Percentiles rank a stretch among this genome's conserved stretches.
Conservation (phyloP, 202 grass and related monocot genomes). For the Eragrostis tef region DNA sequence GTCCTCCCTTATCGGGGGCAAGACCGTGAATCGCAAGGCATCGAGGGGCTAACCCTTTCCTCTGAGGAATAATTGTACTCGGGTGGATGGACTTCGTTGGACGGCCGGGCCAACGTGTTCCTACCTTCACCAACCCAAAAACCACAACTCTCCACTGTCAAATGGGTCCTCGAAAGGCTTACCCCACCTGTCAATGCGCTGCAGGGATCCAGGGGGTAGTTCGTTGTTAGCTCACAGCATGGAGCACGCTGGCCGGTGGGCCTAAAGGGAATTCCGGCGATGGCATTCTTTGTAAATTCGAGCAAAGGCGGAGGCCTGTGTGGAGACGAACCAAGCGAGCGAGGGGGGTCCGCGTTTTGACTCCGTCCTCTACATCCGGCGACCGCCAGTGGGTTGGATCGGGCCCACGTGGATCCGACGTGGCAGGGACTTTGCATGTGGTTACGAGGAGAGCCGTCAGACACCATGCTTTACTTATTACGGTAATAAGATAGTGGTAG, state of each 20-base stretch:
- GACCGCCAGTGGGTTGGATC: conserved; percentile 25
- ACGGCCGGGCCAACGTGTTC: conserved; percentile 40
- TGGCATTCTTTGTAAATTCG: conserved; percentile 29
- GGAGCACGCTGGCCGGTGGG: neutral
- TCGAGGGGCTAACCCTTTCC: conserved; percentile 35
- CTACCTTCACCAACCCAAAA: neutral
- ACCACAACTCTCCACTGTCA: neutral
- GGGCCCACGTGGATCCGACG: conserved; percentile 1
- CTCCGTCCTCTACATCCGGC: neutral
- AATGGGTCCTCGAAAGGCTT: accelerated
- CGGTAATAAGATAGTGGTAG: neutral
- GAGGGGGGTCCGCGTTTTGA: conserved; percentile 44
- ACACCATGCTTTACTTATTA: conserved; percentile 1
- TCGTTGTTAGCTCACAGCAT: neutral
- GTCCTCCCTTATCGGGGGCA: conserved; percentile 38
- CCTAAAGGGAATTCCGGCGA: neutral
- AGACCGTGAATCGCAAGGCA: conserved; percentile 23
- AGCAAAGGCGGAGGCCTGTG: neutral
- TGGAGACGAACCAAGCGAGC: accelerated
- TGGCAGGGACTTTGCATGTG: conserved; percentile 28
- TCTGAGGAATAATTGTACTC: conserved; percentile 46
- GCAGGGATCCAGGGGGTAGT: neutral
- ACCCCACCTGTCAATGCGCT: neutral
- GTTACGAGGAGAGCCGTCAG: neutral
- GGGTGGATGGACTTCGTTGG: conserved; percentile 53